Evolutionary conservation across 2,329 filamentous ascomycete genomes (phyloP).

Genomic region (Alternaria gansuensis): DNA sequence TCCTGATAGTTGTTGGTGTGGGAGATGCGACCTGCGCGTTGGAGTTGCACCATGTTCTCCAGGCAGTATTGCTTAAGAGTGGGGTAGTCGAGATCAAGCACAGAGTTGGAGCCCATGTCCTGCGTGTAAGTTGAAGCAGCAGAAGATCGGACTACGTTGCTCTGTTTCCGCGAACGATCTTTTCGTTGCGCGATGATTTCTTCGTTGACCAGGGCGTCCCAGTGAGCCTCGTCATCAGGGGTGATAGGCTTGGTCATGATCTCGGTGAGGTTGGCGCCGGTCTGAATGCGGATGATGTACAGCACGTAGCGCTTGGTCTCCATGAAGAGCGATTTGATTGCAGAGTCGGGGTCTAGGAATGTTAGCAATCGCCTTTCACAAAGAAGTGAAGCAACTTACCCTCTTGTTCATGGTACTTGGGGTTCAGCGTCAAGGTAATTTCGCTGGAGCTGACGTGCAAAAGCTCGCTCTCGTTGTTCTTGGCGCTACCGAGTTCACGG

Average conservation of each 20-base stretch:
- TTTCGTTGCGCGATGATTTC: conserved; percentile 67
- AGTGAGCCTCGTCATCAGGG: conserved; percentile 87
- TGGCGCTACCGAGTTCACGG: conserved; percentile 91
- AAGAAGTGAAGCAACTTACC: conserved; percentile 54
- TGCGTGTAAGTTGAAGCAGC: conserved; percentile 82
- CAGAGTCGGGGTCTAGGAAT: conserved; percentile 80
- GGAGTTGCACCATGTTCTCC: conserved; percentile 90
- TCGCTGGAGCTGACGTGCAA: conserved; percentile 84
- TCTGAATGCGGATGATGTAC: conserved; percentile 97
- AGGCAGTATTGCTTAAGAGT: conserved; percentile 92
- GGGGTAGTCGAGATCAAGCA: conserved; percentile 91
- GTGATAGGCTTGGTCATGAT: conserved; percentile 91
- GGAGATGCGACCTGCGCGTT: conserved; percentile 86
- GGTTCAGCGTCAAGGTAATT: conserved; percentile 88
- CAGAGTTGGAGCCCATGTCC: conserved; percentile 57
- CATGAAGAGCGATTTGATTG: conserved; percentile 93
- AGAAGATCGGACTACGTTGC: conserved; percentile 70
- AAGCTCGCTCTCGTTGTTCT: conserved; percentile 95
- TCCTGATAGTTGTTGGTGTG: conserved; percentile 93
- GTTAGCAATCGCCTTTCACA: conserved; percentile 32
- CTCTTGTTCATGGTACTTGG: conserved; percentile 87
- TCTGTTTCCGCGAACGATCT: conserved; percentile 61
- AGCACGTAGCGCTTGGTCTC: conserved; percentile 97
- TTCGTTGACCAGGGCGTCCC: conserved; percentile 81
- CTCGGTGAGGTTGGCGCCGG: conserved; percentile 89